These are phyloP conservation scores for Nymphaea thermarum DNA, from an alignment of 164 flowering plant species.

Conservation along the genomic window DNA sequence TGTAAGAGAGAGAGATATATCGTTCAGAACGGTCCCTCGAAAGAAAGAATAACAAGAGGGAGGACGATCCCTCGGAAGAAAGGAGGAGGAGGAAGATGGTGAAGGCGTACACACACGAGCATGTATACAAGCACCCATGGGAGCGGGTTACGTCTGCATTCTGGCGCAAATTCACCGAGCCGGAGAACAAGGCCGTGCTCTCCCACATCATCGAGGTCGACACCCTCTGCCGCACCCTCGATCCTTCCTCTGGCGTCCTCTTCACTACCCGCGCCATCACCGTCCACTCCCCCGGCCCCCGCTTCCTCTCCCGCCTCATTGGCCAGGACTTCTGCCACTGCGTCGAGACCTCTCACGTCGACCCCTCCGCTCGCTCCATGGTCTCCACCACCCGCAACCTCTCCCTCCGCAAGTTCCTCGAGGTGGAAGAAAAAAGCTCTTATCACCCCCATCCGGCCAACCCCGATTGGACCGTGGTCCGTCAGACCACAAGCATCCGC, in stretches of 20 bases:
- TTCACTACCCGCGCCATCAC: slow-evolving; percentile 81
- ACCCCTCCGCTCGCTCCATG: slow-evolving; percentile 57
- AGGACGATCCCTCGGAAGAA: neutral
- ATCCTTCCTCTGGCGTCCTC: slow-evolving; percentile 53
- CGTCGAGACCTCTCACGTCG: slow-evolving; percentile 80
- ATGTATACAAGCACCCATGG: slow-evolving; percentile 93
- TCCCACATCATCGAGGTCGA: slow-evolving; percentile 87
- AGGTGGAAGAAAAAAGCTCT: slow-evolving; percentile 75
- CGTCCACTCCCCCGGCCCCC: slow-evolving; percentile 88
- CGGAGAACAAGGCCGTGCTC: slow-evolving; percentile 62
- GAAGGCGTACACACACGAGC: slow-evolving; percentile 77
- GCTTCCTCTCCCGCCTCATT: slow-evolving; percentile 65
- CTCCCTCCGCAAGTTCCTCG: slow-evolving; percentile 65
- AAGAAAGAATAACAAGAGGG: too few species aligned
- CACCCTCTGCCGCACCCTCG: slow-evolving; percentile 64
- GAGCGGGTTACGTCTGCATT: slow-evolving; percentile 86
- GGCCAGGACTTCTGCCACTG: slow-evolving; percentile 94
- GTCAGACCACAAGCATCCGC: slow-evolving; percentile 73
- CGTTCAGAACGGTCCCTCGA: too few species aligned
- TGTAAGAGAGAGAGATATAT: too few species aligned
- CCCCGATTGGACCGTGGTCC: slow-evolving; percentile 77
- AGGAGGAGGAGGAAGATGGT: slow-evolving; percentile 34
- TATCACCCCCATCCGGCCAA: slow-evolving; percentile 87
- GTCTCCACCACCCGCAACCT: slow-evolving; percentile 63
- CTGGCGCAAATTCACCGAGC: slow-evolving; percentile 93